Evolutionary conservation across 352 stramenopile genomes (phyloP), one percentile per base, ranked within the genome.

Genomic region (Globisporangium yorkense): DNA sequence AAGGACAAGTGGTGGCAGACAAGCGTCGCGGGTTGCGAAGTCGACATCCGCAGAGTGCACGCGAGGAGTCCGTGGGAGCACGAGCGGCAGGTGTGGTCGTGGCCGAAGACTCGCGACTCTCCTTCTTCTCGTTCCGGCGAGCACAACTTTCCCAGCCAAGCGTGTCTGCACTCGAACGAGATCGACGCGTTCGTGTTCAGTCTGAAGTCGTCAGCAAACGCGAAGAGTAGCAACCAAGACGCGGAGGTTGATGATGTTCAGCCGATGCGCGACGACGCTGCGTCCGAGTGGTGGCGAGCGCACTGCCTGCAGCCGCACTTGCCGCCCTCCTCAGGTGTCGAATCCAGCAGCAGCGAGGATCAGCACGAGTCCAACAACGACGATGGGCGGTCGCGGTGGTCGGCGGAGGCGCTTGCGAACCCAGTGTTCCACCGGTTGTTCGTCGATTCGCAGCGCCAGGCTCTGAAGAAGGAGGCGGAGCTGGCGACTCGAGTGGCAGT

Each of bases 231-330:
- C 31, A 35, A 6, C 31, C 31, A 35, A 35, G 31, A 35, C 31
- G 6, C 31, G 3, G 6, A 35, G 31, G 31, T 35, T 35, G 6
- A 47, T 13, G 20, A 51, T 18, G 18, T 7, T 15, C 9, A 50
- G 6, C 8, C 50, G 6, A 15, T 84, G 41, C 41, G 54, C 18
- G 74, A 83, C 27, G 48, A 57, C 13, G 62, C 70, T 12, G 79
- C 72, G 43, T 88, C 75, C 3, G 54, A 62, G 51, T 88, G 78
- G 78, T 89, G 79, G 79, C 58, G 61, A 57, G 76, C 79, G 2
- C 76, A 89, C 54, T 83, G 74, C 35, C 73, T 66, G 53, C 74
- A 83, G 51, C 71, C 71, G 6, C 73, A 79, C 27, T 60, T 82
- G 63, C 41, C 41, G 10, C 43, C 16, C 4, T 58, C 16, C 7